phyloP scores from a whole-genome alignment of 1,284 basidiomycete species.

The Earliella scabrosa region DNA sequence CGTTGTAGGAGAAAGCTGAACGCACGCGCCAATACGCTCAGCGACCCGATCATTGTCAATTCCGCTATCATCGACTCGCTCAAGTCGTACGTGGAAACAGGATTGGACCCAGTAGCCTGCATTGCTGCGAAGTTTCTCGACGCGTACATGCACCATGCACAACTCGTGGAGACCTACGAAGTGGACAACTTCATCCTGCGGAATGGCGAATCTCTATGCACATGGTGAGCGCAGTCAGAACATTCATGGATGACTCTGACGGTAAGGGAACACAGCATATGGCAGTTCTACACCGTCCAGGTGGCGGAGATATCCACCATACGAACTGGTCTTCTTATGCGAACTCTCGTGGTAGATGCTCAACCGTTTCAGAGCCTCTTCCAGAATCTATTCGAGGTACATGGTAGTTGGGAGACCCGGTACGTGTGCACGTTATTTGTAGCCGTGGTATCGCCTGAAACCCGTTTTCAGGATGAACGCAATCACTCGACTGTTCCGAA shows the following conservation, averaged over 20 bases:
- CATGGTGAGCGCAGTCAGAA: constrained; percentile 46
- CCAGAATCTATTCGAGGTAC: constrained; percentile 39
- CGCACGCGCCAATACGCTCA: constrained; percentile 43
- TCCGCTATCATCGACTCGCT: constrained; percentile 55
- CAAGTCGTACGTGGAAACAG: constrained; percentile 52
- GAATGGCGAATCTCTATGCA: constrained; percentile 56
- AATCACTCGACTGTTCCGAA: constrained; percentile 59
- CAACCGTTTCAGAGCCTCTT: constrained; percentile 61
- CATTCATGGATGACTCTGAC: not conserved
- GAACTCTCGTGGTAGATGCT: constrained; percentile 63
- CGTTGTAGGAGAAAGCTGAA: constrained; percentile 51
- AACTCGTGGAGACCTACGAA: constrained; percentile 64
- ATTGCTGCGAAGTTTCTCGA: constrained; percentile 67
- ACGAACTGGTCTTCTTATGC: constrained; percentile 57
- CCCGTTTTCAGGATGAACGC: constrained; percentile 36
- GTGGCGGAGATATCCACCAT: constrained; percentile 52
- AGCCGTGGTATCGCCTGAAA: too few species aligned
- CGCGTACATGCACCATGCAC: constrained; percentile 58
- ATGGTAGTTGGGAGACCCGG: constrained; percentile 53
- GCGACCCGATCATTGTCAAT: constrained; percentile 64
- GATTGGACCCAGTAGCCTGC: constrained; percentile 54
- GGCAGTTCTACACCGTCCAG: constrained; percentile 68
- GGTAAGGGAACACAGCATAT: constrained; percentile 54
- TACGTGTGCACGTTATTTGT: constrained; percentile 23
- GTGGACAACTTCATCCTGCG: constrained; percentile 71